Percentiles rank a stretch among this genome's conserved stretches.
Conservation (phyloP, 805 yeast species). For the Candida ponderosae region DNA sequence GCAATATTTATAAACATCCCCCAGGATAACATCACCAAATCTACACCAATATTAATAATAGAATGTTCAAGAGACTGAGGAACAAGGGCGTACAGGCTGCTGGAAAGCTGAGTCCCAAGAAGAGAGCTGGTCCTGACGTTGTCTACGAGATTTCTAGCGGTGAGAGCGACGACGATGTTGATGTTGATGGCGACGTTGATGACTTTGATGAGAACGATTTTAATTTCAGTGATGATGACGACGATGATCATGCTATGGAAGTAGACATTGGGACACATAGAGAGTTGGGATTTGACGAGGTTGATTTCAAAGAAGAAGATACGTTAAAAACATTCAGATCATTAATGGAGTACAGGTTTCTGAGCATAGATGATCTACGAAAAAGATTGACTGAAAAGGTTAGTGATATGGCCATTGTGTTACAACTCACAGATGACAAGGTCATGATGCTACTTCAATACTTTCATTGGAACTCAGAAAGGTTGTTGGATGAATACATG, state of each 20-base stretch:
- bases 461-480: slow-evolving; percentile 54
- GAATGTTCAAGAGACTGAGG: no score
- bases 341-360: slow-evolving; percentile 3
- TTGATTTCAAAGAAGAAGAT: background rate
- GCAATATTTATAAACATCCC: no score
- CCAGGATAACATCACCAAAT: no score
- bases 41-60: no score
- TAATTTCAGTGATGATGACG: slow-evolving; percentile 15
- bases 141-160: no score
- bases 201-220: slow-evolving; percentile 12
- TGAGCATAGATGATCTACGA: slow-evolving; percentile 23
- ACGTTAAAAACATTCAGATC: background rate
- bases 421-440: slow-evolving; percentile 30
- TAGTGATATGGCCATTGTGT: slow-evolving; percentile 24
- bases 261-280: background rate
- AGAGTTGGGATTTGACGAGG: background rate
- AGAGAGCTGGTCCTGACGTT: no score
- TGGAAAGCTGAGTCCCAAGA: no score
- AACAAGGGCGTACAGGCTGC: no score
- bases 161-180: slow-evolving; percentile 3
- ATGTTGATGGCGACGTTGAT: slow-evolving; percentile 15
- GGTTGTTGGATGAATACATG: slow-evolving; percentile 46
- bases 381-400: slow-evolving; percentile 18
- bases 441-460: slow-evolving; percentile 37
- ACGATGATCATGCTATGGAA: slow-evolving; percentile 11